Percentiles rank a stretch among this genome's conserved stretches.
phyloP scores from a whole-genome alignment of 768 basidiomycete genomes.

The Xerocomus spinulosus region DNA sequence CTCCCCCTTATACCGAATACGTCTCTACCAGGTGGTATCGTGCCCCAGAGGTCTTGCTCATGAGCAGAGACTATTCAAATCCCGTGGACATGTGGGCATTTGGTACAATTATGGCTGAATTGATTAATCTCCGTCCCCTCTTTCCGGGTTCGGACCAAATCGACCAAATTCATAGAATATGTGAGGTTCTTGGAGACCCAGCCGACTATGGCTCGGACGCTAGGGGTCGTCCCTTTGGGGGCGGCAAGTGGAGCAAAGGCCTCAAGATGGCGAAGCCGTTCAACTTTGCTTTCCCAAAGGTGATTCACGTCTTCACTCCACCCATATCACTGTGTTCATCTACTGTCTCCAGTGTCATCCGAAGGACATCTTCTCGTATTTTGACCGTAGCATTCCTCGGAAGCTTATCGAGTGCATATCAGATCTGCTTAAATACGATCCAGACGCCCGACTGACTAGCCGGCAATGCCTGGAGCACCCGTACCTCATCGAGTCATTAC shows the following conservation, averaged over 20 bases:
- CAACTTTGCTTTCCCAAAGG: conserved; percentile 89
- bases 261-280: conserved; percentile 81
- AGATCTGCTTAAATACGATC: conserved; percentile 90
- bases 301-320: conserved; percentile 27
- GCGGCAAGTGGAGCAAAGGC: conserved; percentile 84
- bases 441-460: conserved; percentile 79
- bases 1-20: conserved; percentile 97
- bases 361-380: conserved; percentile 64
- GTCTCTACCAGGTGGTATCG: conserved; percentile 99
- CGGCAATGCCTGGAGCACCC: conserved; percentile 82
- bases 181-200: conserved; percentile 92
- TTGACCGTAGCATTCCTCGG: conserved; percentile 71
- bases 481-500: conserved; percentile 79
- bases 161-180: conserved; percentile 89
- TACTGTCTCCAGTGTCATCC: conserved; percentile 50
- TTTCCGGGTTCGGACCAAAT: conserved; percentile 92
- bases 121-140: conserved; percentile 89
- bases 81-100: conserved; percentile 99
- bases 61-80: conserved; percentile 89
- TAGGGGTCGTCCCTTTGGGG: conserved; percentile 67
- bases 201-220: conserved; percentile 75
- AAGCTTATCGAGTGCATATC: conserved; percentile 88
- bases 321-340: conserved; percentile 1
- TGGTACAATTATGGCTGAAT: conserved; percentile 96
- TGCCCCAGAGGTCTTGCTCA: conserved; percentile 91